phyloP scores from a whole-genome alignment of 2,329 filamentous ascomycete species.

The Drechmeria coniospora region DNA sequence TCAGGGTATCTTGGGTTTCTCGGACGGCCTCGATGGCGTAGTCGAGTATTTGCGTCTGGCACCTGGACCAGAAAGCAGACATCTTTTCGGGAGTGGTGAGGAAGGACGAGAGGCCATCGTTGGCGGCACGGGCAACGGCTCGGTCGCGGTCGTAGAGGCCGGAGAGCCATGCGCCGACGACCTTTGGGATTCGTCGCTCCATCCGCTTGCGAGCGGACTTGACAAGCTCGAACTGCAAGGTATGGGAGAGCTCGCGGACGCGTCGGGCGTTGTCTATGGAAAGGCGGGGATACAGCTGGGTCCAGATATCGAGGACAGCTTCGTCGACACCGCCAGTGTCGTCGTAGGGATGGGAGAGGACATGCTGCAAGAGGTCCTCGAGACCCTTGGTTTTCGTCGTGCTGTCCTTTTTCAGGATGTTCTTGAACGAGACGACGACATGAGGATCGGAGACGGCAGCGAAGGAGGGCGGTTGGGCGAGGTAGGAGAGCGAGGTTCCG shows the following conservation, averaged over 20 bases:
- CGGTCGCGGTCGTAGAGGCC: conserved; percentile 79
- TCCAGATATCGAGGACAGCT: conserved; percentile 73
- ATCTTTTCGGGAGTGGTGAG: conserved; percentile 71
- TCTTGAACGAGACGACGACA: conserved; percentile 81
- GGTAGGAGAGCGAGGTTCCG: conserved; percentile 57
- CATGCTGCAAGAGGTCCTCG: conserved; percentile 61
- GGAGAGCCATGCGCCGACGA: conserved; percentile 82
- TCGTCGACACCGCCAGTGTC: conserved; percentile 56
- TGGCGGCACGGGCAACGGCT: conserved; percentile 58
- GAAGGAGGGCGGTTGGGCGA: conserved; percentile 73
- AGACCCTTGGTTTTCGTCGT: conserved; percentile 84
- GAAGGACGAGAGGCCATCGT: conserved; percentile 59
- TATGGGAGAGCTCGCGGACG: conserved; percentile 76
- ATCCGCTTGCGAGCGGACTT: conserved; percentile 63
- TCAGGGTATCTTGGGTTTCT: conserved; percentile 69
- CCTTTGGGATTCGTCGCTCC: conserved; percentile 58
- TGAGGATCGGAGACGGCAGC: conserved; percentile 63
- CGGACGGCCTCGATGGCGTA: conserved; percentile 68
- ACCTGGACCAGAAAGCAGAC: conserved; percentile 61
- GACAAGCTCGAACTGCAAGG: conserved; percentile 48
- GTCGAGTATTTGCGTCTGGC: conserved; percentile 65
- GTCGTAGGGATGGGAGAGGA: conserved; percentile 37
- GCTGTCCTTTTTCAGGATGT: conserved; percentile 79
- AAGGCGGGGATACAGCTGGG: conserved; percentile 70
- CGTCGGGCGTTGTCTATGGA: conserved; percentile 82